Evolutionary conservation across 164 flowering plant species (phyloP).

Genomic region (Brasenia schreberi): DNA sequence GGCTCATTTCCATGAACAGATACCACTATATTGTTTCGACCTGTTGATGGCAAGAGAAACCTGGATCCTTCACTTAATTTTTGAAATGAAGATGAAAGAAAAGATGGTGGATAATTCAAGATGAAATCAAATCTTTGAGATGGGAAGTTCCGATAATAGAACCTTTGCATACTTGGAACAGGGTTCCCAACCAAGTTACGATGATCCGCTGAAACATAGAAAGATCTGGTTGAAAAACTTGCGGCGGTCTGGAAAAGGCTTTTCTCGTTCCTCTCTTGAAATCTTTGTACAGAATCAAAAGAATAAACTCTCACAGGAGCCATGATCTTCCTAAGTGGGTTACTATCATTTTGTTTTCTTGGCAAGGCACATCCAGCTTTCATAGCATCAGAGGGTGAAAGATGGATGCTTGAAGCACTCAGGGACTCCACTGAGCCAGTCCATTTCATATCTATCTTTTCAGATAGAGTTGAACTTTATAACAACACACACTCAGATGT

Average conservation of each 20-base stretch:
- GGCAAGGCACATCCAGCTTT: constrained; percentile 15
- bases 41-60: constrained; percentile 44
- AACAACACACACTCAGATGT: constrained; percentile 22
- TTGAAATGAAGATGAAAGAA: constrained; percentile 39
- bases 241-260: constrained; percentile 39
- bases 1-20: constrained; percentile 93
- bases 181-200: constrained; percentile 65
- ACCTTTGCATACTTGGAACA: constrained; percentile 28
- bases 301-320: constrained; percentile 70
- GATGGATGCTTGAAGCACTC: constrained; percentile 13
- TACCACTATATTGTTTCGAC: constrained; percentile 39
- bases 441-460: constrained; percentile 91
- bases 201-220: constrained; percentile 82
- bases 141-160: constrained; percentile 37
- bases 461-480: constrained; percentile 55
- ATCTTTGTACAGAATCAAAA: constrained; percentile 80
- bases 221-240: constrained; percentile 52
- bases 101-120: constrained; percentile 27
- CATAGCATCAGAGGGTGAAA: constrained; percentile 13
- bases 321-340: constrained; percentile 25
- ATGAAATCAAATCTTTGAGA: constrained; percentile 34
- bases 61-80: constrained; percentile 58
- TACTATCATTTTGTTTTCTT: constrained; percentile 22
- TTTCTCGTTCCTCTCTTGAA: constrained; percentile 40
- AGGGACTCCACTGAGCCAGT: constrained; percentile 25